Evolutionary conservation across 73 alveolate genomes (phyloP).

Genomic region (Paramecium bursaria): DNA sequence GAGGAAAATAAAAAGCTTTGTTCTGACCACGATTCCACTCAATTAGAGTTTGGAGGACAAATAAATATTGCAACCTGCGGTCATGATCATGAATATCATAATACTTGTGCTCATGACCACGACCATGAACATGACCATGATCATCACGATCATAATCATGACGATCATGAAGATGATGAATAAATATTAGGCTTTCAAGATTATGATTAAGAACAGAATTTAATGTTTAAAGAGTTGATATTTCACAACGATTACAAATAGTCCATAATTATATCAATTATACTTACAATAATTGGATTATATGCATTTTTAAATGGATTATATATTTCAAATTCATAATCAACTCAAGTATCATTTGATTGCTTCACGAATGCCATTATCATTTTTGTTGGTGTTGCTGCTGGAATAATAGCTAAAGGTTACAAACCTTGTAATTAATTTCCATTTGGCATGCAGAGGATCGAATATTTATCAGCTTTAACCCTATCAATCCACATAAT

Average conservation of each 20-base stretch:
- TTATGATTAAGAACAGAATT: not conserved
- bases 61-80: too few relatives aligned
- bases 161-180: too few relatives aligned
- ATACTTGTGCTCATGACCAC: slow-evolving; percentile 18
- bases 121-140: not conserved
- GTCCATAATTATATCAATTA: not conserved
- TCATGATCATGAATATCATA: not conserved
- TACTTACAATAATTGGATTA: not conserved
- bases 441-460: slow-evolving; percentile 30
- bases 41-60: too few relatives aligned
- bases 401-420: slow-evolving; percentile 25
- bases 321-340: slow-evolving; percentile 8
- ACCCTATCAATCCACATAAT: slow-evolving; percentile 33
- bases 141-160: not conserved
- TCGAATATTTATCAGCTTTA: slow-evolving; percentile 42
- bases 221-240: not conserved
- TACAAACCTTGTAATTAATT: not conserved
- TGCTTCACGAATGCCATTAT: slow-evolving; percentile 5
- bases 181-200: too few relatives aligned
- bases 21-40: too few relatives aligned
- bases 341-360: slow-evolving; percentile 47
- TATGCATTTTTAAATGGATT: slow-evolving; percentile 22
- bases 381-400: not conserved
- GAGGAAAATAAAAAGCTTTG: too few relatives aligned
- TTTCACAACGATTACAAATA: slow-evolving; percentile 4